phyloP scores from a whole-genome alignment of 2,329 filamentous ascomycete genomes.

The Aureobasidium sp. region DNA sequence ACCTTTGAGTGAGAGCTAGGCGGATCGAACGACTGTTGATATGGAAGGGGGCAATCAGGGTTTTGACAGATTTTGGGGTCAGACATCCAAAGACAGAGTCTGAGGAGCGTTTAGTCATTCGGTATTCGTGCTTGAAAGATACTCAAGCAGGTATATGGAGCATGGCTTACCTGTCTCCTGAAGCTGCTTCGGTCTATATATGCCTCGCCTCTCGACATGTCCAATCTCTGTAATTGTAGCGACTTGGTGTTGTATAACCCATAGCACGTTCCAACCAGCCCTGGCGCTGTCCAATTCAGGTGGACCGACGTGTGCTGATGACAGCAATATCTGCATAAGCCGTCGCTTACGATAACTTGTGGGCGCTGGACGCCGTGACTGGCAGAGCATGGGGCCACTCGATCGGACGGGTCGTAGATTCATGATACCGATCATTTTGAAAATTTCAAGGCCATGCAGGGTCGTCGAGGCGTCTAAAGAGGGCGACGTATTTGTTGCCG shows the following conservation, averaged over 20 bases:
- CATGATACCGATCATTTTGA: neutral
- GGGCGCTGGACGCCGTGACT: neutral
- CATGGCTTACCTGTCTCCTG: neutral
- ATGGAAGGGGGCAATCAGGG: neutral
- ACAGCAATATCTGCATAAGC: too few relatives aligned
- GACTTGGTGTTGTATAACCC: neutral
- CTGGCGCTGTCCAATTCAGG: neutral
- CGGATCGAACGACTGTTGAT: neutral
- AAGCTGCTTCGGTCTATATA: neutral
- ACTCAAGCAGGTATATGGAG: neutral
- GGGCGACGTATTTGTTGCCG: constrained; percentile 82
- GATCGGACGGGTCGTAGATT: neutral
- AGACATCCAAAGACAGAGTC: neutral
- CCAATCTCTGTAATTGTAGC: neutral
- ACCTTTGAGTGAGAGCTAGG: neutral
- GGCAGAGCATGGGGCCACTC: neutral
- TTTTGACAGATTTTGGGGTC: neutral
- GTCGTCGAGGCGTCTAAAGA: constrained; percentile 74
- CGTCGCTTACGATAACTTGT: too few relatives aligned
- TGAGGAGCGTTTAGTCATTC: neutral
- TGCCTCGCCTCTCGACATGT: too few relatives aligned
- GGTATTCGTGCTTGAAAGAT: neutral
- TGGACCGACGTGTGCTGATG: neutral
- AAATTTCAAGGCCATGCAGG: constrained; percentile 56
- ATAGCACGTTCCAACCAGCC: neutral